Conservation (phyloP, 345 rosid genomes). For the Combretum micranthum region DNA sequence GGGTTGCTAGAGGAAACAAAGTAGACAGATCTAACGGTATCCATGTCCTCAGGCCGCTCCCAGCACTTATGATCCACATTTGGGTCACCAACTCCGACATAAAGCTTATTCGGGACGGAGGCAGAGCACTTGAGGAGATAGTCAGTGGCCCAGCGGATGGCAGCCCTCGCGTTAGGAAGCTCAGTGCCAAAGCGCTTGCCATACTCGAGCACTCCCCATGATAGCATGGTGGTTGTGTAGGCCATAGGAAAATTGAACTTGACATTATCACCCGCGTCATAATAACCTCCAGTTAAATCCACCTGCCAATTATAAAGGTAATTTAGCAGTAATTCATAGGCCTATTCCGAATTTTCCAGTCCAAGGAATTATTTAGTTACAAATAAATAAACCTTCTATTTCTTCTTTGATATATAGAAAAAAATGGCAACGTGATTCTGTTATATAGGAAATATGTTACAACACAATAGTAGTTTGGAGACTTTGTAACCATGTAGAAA, state of each 20-base stretch:
- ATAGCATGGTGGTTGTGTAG: slow-evolving; percentile 81
- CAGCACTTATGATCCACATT: slow-evolving; percentile 85
- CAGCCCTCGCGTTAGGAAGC: slow-evolving; percentile 44
- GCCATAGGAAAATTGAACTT: slow-evolving; percentile 97
- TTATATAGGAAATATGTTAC: too few relatives aligned
- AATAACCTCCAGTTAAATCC: slow-evolving; percentile 84
- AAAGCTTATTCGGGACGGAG: slow-evolving; percentile 67
- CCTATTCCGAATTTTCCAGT: too few relatives aligned
- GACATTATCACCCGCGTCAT: slow-evolving; percentile 89
- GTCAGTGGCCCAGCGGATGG: slow-evolving; percentile 77
- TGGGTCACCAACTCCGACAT: slow-evolving; percentile 92
- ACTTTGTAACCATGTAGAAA: too few relatives aligned
- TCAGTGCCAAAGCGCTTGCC: slow-evolving; percentile 68
- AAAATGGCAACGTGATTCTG: too few relatives aligned
- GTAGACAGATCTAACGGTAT: slow-evolving; percentile 61
- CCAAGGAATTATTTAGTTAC: too few relatives aligned
- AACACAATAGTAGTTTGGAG: too few relatives aligned
- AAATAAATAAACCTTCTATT: neutral
- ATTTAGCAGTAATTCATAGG: neutral
- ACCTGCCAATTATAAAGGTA: slow-evolving; percentile 34
- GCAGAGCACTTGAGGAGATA: slow-evolving; percentile 83
- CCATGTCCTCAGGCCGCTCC: slow-evolving; percentile 98
- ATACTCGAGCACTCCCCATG: slow-evolving; percentile 82
- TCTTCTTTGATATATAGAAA: too few relatives aligned
- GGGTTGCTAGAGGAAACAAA: slow-evolving; percentile 68